A percentile compares a stretch with the other conserved stretches of the same genome.
These are phyloP conservation scores for Wickerhamiella australiensis DNA, from an alignment of 805 yeast species.

Conservation along the genomic window DNA sequence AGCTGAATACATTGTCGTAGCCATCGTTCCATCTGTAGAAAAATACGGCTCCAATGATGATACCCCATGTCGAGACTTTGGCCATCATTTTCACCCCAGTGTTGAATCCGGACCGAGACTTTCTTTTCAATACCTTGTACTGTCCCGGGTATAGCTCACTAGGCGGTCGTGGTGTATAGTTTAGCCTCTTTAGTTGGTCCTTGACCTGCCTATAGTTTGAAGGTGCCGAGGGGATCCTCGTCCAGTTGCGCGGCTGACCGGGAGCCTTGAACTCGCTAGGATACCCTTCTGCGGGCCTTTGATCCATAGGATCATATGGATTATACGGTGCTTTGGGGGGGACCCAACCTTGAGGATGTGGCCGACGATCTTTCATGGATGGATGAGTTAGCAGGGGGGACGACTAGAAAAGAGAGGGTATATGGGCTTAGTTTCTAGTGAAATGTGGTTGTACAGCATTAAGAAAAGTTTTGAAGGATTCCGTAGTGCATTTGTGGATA, in stretches of 20 bases:
- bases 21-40: constrained; percentile 81
- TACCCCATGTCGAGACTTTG: constrained; percentile 36
- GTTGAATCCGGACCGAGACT: constrained; percentile 44
- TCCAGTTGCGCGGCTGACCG: constrained; percentile 43
- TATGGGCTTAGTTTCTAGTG: too few relatives aligned
- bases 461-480: too few relatives aligned
- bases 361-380: constrained; percentile 29
- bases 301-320: constrained; percentile 69
- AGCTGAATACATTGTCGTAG: constrained; percentile 59
- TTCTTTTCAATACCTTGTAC: constrained; percentile 53
- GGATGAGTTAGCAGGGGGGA: not conserved
- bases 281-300: constrained; percentile 71
- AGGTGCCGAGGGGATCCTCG: constrained; percentile 51
- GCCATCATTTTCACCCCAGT: constrained; percentile 52
- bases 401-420: too few relatives aligned
- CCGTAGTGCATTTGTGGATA: too few relatives aligned
- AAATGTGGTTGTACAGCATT: too few relatives aligned
- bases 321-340: constrained; percentile 77
- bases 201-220: constrained; percentile 55
- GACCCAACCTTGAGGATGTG: constrained; percentile 69
- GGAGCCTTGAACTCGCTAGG: constrained; percentile 72
- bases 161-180: constrained; percentile 68
- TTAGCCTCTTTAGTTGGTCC: constrained; percentile 59
- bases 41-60: constrained; percentile 51
- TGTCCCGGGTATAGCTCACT: constrained; percentile 69